Base-by-base conservation (phyloP, 2,329 filamentous ascomycete species). In the Fusarium phyllophilum region DNA sequence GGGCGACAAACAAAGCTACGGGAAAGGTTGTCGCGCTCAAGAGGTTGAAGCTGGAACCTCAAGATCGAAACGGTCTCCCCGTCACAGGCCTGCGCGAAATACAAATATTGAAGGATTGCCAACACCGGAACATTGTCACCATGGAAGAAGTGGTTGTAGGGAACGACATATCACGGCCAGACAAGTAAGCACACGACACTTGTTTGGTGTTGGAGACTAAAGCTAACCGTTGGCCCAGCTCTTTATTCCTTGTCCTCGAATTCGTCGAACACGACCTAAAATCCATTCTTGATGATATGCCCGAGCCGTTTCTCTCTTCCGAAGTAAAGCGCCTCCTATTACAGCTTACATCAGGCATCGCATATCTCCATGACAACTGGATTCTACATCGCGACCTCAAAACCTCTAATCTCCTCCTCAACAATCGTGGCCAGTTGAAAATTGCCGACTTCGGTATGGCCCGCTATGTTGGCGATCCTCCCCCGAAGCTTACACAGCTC, bases 371-470 rank as follows among this genome's bases (percentile, higher is more conserved):
- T 85, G 88, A 89, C 52, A 90, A 94, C 83, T 97, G 92, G 92
- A 97, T 99, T 78, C 88, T 99, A 68, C 95, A 96, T 84, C 94
- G 95, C 64, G 95, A 98, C 83, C 90, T 97, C 78, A 97, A 97
- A 83, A 97, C 95, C 8, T 96, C 93, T 55, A 97, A 97, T 79
- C 91, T 99, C 52, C 91, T 99, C 52, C 92, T 99, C 84, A 97
- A 94, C 85, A 98, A 98, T 85, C 93, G 95, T 51, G 96, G 96
- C 51, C 92, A 93, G 81, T 92, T 99, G 82, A 98, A 98, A 83
- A 92, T 99, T 73, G 96, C 96, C 68, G 96, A 99, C 83, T 99
- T 99, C 80, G 96, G 96, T 82, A 98, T 99, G 94, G 96, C 96
- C 8, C 90, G 96, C 34, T 96, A 96, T 84, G 93, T 93, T 63